These are phyloP conservation scores for Russula griseocarnosa DNA, from an alignment of 768 basidiomycete genomes.

Conservation along the genomic window DNA sequence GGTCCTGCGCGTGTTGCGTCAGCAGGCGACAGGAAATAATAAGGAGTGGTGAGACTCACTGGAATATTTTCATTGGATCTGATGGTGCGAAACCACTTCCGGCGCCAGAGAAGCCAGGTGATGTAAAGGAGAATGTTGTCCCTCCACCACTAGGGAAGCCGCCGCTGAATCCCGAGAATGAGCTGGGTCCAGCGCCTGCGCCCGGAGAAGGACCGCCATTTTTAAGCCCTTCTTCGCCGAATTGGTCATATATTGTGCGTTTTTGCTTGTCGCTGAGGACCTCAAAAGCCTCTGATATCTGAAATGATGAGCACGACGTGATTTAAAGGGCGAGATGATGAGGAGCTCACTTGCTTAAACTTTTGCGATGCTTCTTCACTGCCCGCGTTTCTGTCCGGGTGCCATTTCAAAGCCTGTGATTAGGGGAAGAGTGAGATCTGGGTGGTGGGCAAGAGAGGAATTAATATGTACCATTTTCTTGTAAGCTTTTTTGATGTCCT, in stretches of 20 bases:
- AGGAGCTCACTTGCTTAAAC: constrained; percentile 76
- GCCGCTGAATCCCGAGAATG: constrained; percentile 35
- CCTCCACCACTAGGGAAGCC: constrained; percentile 50
- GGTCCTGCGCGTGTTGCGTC: constrained; percentile 41
- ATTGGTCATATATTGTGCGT: constrained; percentile 83
- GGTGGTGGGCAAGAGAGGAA: background rate
- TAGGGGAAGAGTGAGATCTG: constrained; percentile 8
- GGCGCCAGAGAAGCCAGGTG: constrained; percentile 29
- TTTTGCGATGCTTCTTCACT: constrained; percentile 82
- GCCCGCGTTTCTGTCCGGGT: constrained; percentile 86
- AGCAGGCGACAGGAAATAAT: background rate
- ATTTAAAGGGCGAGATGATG: background rate
- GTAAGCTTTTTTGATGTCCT: constrained; percentile 91
- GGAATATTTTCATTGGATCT: constrained; percentile 87
- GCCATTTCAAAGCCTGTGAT: constrained; percentile 80
- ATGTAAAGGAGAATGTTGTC: constrained; percentile 53
- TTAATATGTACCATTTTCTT: constrained; percentile 73
- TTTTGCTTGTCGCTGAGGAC: constrained; percentile 87
- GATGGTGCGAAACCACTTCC: constrained; percentile 62
- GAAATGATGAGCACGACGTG: background rate
- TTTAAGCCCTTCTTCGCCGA: constrained; percentile 94
- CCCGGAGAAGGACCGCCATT: constrained; percentile 53
- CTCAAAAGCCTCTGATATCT: constrained; percentile 96
- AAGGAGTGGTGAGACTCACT: constrained; percentile 47
- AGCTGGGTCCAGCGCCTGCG: constrained; percentile 43